Base-by-base conservation (phyloP, 495 filamentous ascomycete genomes). In the Lasiosphaeria hispida region DNA sequence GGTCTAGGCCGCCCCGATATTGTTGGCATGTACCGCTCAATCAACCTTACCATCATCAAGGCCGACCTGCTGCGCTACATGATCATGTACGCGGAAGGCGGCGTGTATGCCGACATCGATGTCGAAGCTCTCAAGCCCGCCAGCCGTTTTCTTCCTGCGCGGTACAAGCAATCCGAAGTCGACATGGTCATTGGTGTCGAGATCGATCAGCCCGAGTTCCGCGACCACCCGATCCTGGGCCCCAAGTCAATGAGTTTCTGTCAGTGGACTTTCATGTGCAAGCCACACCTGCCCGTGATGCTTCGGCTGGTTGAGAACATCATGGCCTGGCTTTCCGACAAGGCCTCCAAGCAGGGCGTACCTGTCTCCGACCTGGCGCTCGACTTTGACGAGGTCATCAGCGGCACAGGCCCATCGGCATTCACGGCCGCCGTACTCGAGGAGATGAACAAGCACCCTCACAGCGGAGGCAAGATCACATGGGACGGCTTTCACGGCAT, bases 261-360 rank as follows among this genome's bases (percentile, higher is more conserved):
- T 64, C 84, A 86, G 64, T 87, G 85, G 84, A 86, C 84, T 1
- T 83, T 86, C 58, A 80, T 81, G 72, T 78, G 76, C 67, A 83
- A 81, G 59, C 80, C 82, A 1, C 69, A 72, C 15, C 75, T 80
- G 33, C 82, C 82, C 13, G 80, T 85, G 42, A 80, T 87, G 80
- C 69, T 84, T 60, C 69, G 72, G 18, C 71, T 86, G 4, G 70
- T 85, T 11, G 79, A 86, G 53, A 77, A 79, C 55, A 85, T 86
- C 58, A 70, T 83, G 53, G 56, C 59, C 7, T 86, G 84, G 80
- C 69, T 87, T 10, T 67, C 75, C 15, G 69, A 72, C 3, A 61
- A 85, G 7, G 73, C 83, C 4, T 59, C 63, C 34, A 59, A 77
- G 58, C 82, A 85, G 61, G 70, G 72, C 13, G 74, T 75, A 15